Percentiles rank a stretch among this genome's conserved stretches.
Evolutionary conservation across 1,284 basidiomycete genomes (phyloP).

Genomic region (Rhodotorula sp.): DNA sequence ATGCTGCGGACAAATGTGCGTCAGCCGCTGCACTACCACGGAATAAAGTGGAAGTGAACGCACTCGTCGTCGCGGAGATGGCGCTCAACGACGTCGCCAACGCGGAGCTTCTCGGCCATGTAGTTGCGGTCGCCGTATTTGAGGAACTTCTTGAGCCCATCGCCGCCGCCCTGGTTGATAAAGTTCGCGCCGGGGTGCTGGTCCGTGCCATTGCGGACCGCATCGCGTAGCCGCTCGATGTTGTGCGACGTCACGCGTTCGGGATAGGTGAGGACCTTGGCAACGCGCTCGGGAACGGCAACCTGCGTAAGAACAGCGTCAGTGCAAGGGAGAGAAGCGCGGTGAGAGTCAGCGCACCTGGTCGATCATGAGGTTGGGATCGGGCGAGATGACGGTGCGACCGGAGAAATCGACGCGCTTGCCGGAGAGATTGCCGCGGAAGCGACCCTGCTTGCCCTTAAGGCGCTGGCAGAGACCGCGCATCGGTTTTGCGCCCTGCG

Average conservation of each 20-base stretch:
- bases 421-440: conserved; percentile 96
- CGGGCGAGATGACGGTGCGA: conserved; percentile 97
- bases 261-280: conserved; percentile 94
- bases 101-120: conserved; percentile 73
- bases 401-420: conserved; percentile 99
- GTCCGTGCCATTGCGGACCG: conserved; percentile 86
- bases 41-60: conserved; percentile 41
- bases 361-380: conserved; percentile 96
- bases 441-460: conserved; percentile 98
- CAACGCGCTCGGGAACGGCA: conserved; percentile 93
- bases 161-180: conserved; percentile 66
- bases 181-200: conserved; percentile 96
- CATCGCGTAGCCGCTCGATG: conserved; percentile 72
- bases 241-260: conserved; percentile 94
- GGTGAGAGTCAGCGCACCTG: conserved; percentile 56
- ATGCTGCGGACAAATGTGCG: conserved; percentile 56
- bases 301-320: conserved; percentile 56
- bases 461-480: conserved; percentile 96
- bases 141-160: conserved; percentile 75
- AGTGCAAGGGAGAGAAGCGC: neutral
- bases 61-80: conserved; percentile 93
- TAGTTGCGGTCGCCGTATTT: conserved; percentile 69
- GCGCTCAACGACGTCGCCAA: conserved; percentile 89
- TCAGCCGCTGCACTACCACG: neutral
- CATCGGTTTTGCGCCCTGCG: conserved; percentile 79